Conservation (phyloP, 2,329 filamentous ascomycete genomes). For the Talaromyces sp. region DNA sequence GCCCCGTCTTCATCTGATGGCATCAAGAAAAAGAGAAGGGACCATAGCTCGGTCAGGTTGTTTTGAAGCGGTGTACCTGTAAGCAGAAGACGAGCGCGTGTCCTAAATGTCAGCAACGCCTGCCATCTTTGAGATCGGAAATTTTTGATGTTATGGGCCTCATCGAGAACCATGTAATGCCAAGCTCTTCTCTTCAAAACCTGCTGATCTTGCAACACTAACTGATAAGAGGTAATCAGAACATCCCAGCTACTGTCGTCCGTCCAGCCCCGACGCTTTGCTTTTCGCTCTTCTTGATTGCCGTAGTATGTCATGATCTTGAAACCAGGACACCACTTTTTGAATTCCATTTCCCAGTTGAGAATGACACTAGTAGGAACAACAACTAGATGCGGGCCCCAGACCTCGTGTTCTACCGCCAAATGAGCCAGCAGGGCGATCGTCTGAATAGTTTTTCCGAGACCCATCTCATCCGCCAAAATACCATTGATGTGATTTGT, state of each 20-base stretch:
- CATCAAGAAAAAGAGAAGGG: conserved; percentile 92
- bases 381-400: conserved; percentile 93
- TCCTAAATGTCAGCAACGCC: conserved; percentile 88
- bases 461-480: conserved; percentile 94
- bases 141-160: conserved; percentile 99
- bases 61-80: conserved; percentile 97
- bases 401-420: conserved; percentile 82
- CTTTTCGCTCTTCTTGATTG: conserved; percentile 82
- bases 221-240: conserved; percentile 94
- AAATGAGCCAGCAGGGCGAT: conserved; percentile 91
- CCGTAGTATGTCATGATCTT: conserved; percentile 98
- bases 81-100: conserved; percentile 76
- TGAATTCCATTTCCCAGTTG: conserved; percentile 99
- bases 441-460: conserved; percentile 97
- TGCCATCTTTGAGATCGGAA: conserved; percentile 98
- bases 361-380: conserved; percentile 98
- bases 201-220: conserved; percentile 88
- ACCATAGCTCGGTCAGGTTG: conserved; percentile 95
- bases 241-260: conserved; percentile 95
- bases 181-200: conserved; percentile 89
- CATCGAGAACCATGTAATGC: conserved; percentile 98
- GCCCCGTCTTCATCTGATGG: conserved; percentile 71
- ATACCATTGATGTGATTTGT: conserved; percentile 93
- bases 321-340: conserved; percentile 95
- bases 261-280: conserved; percentile 89